Evolutionary conservation across 192 early-diverging fungal species (phyloP).

Genomic region (Funneliformis mosseae): DNA sequence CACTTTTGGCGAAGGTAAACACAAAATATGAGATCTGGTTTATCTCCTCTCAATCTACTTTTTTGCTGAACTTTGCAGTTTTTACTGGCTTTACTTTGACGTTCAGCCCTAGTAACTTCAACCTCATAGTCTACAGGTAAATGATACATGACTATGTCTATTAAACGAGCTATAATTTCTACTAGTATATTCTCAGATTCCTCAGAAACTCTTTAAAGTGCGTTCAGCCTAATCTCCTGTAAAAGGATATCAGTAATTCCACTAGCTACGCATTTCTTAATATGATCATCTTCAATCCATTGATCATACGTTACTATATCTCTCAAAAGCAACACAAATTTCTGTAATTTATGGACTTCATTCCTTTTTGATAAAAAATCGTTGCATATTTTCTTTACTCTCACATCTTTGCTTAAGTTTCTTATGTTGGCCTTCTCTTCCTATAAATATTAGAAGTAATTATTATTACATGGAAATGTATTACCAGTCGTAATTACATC

Average conservation of each 20-base stretch:
- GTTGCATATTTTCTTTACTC: conserved; percentile 3
- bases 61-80: not conserved
- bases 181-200: no score
- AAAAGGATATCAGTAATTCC: conserved; percentile 23
- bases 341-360: not conserved
- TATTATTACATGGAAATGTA: not conserved
- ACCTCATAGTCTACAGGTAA: conserved; percentile 17
- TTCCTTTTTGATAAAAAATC: conserved; percentile 12
- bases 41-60: no score
- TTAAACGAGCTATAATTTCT: not conserved
- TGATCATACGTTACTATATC: conserved; percentile 21
- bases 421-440: conserved; percentile 17
- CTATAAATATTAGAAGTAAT: not conserved
- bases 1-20: no score
- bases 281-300: conserved; percentile 17
- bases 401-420: conserved; percentile 6
- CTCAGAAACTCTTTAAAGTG: conserved; percentile 7
- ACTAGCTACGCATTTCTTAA: not conserved
- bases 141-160: not conserved
- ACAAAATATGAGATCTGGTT: no score
- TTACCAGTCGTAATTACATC: not conserved
- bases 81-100: conserved; percentile 16
- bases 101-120: conserved; percentile 16
- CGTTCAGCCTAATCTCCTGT: conserved; percentile 13
- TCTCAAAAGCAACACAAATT: not conserved